Evolutionary conservation across 2,329 filamentous ascomycete genomes (phyloP).

Genomic region (Verticillium tricorpus): DNA sequence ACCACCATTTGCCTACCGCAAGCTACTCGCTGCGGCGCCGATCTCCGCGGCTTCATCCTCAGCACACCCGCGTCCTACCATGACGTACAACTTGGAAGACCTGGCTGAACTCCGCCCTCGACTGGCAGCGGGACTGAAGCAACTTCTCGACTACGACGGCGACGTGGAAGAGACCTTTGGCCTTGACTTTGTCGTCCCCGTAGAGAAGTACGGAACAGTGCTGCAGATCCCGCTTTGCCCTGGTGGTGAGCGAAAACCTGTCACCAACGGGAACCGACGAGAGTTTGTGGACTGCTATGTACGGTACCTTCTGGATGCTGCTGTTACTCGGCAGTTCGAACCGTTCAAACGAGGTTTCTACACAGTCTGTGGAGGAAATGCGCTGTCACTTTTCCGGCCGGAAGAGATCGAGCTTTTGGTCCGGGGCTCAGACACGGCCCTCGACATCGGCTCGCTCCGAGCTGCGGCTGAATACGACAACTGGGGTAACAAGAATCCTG

Average conservation of each 20-base stretch:
- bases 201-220: constrained; percentile 70
- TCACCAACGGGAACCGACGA: constrained; percentile 78
- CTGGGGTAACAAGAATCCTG: constrained; percentile 58
- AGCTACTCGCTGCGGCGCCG: constrained; percentile 76
- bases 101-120: constrained; percentile 75
- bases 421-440: constrained; percentile 75
- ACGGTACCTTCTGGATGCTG: constrained; percentile 71
- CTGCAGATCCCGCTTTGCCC: constrained; percentile 66
- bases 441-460: constrained; percentile 72
- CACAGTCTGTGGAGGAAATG: constrained; percentile 85
- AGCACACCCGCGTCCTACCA: constrained; percentile 53
- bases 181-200: constrained; percentile 73
- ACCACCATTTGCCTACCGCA: constrained; percentile 85
- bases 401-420: constrained; percentile 90
- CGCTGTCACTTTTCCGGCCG: constrained; percentile 78
- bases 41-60: constrained; percentile 48
- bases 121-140: constrained; percentile 69
- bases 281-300: constrained; percentile 88
- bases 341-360: constrained; percentile 94
- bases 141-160: constrained; percentile 77
- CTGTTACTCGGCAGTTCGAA: constrained; percentile 79
- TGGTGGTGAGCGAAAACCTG: constrained; percentile 67
- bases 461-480: constrained; percentile 79
- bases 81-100: constrained; percentile 76
- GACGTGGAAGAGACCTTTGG: constrained; percentile 78